Percentiles rank a stretch among this genome's conserved stretches.
These are phyloP conservation scores for Conringia planisiliqua DNA, from an alignment of 345 rosid genomes.

Conservation along the genomic window DNA sequence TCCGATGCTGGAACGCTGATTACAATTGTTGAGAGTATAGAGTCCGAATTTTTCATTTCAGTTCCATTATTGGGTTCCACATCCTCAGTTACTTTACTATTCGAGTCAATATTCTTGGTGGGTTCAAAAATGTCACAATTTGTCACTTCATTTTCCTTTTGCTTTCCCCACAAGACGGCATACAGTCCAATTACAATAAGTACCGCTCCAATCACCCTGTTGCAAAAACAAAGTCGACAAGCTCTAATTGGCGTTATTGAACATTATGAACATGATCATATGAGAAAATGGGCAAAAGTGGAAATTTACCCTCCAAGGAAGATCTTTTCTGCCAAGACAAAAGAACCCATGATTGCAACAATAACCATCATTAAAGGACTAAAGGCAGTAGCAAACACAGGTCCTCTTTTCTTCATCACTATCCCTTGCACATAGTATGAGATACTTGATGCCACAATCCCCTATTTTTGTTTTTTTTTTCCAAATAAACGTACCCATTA, in stretches of 20 bases:
- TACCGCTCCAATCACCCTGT: slow-evolving; percentile 55
- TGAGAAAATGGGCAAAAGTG: not conserved
- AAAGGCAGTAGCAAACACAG: slow-evolving; percentile 67
- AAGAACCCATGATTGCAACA: slow-evolving; percentile 56
- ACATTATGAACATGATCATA: not conserved
- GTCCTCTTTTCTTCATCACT: slow-evolving; percentile 55
- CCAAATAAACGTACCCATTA: not conserved
- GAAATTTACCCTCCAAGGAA: slow-evolving; percentile 47
- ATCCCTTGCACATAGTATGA: slow-evolving; percentile 52
- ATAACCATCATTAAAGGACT: slow-evolving; percentile 60
- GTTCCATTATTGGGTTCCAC: slow-evolving; percentile 18
- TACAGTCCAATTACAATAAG: slow-evolving; percentile 65
- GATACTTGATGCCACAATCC: slow-evolving; percentile 48
- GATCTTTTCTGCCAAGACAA: slow-evolving; percentile 49
- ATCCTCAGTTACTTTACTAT: slow-evolving; percentile 6
- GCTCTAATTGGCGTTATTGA: not conserved
- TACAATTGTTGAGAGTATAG: slow-evolving; percentile 7
- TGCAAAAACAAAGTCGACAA: not conserved
- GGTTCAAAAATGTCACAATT: slow-evolving; percentile 5
- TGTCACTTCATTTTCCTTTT: slow-evolving; percentile 42
- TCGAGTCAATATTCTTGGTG: not conserved
- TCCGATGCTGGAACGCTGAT: slow-evolving; percentile 7
- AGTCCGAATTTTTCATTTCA: not conserved
- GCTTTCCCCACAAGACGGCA: slow-evolving; percentile 75
- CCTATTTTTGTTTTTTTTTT: slow-evolving; percentile 25